These are phyloP conservation scores for Thermomyces lanuginosus DNA, from an alignment of 2,329 filamentous ascomycete species.

Conservation along the genomic window DNA sequence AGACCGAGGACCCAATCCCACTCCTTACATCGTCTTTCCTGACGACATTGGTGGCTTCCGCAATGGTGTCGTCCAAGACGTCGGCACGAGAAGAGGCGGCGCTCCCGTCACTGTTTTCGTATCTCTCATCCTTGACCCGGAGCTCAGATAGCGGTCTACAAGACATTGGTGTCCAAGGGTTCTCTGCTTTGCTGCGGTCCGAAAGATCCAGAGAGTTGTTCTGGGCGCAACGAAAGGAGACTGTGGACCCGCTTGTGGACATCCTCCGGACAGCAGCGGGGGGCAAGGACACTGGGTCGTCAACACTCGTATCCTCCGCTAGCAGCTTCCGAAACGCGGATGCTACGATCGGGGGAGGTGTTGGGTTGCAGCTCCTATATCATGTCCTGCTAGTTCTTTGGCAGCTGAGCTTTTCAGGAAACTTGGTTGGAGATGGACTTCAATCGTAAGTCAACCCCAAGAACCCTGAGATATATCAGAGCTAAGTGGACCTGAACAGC, in stretches of 20 bases:
- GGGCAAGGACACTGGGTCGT: constrained; percentile 50
- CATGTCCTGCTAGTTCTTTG: constrained; percentile 85
- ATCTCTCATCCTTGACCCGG: constrained; percentile 69
- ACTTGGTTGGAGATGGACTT: constrained; percentile 56
- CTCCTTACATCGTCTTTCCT: constrained; percentile 80
- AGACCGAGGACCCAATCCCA: constrained; percentile 73
- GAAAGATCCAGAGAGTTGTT: constrained; percentile 62
- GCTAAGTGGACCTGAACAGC: constrained; percentile 31
- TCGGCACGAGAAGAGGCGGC: constrained; percentile 52
- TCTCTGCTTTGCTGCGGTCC: constrained; percentile 68
- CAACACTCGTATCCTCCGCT: constrained; percentile 32
- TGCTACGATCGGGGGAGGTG: constrained; percentile 49
- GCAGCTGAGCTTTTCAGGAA: constrained; percentile 84
- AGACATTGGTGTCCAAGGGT: constrained; percentile 87
- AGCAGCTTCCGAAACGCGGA: constrained; percentile 52
- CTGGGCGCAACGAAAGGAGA: constrained; percentile 81
- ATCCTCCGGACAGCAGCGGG: constrained; percentile 64
- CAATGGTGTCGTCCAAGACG: constrained; percentile 42
- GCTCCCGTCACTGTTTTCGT: constrained; percentile 67
- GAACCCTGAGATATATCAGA: background rate
- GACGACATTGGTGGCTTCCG: constrained; percentile 55
- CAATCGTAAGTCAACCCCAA: constrained; percentile 53
- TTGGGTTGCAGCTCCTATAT: constrained; percentile 84
- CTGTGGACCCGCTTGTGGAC: constrained; percentile 61
- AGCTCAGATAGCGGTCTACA: constrained; percentile 78